These are phyloP conservation scores for Euphrasia confusa DNA, from an alignment of 257 asterid species.

Conservation along the genomic window DNA sequence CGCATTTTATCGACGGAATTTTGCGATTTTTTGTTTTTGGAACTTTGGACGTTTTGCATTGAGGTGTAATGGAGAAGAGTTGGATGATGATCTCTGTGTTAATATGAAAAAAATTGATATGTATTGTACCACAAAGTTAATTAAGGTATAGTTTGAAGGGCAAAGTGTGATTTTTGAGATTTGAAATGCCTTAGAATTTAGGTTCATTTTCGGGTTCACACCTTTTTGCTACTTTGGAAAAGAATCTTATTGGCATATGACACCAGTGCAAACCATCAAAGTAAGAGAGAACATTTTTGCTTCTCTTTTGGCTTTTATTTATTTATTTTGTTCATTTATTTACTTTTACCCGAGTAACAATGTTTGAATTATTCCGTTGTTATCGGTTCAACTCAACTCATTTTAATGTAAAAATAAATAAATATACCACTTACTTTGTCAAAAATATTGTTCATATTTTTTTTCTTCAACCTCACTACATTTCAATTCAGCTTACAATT, in stretches of 20 bases:
- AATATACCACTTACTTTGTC: too few species aligned
- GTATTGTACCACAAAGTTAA: too few species aligned
- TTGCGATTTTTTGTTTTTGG: background rate
- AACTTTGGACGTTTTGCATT: background rate
- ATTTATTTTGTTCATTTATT: background rate
- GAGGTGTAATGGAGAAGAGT: background rate
- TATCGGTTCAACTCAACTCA: too few species aligned
- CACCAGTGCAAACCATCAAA: background rate
- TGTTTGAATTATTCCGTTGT: too few species aligned
- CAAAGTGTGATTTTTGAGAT: conserved; percentile 19
- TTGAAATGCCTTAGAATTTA: conserved; percentile 25
- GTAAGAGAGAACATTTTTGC: too few species aligned
- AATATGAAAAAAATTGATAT: too few species aligned
- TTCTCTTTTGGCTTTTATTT: background rate
- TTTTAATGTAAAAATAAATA: too few species aligned
- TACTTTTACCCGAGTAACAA: too few species aligned
- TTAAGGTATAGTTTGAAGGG: background rate
- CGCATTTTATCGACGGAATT: too few species aligned
- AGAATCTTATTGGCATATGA: background rate
- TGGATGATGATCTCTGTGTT: background rate
- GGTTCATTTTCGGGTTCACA: conserved; percentile 30
- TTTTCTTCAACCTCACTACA: too few species aligned
- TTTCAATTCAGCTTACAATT: too few species aligned
- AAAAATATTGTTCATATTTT: too few species aligned
- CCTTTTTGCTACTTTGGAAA: conserved; percentile 17